Evolutionary conservation across 2,329 filamentous ascomycete genomes (phyloP), one percentile per base, ranked within the genome.

Genomic region (Fusarium sp.): DNA sequence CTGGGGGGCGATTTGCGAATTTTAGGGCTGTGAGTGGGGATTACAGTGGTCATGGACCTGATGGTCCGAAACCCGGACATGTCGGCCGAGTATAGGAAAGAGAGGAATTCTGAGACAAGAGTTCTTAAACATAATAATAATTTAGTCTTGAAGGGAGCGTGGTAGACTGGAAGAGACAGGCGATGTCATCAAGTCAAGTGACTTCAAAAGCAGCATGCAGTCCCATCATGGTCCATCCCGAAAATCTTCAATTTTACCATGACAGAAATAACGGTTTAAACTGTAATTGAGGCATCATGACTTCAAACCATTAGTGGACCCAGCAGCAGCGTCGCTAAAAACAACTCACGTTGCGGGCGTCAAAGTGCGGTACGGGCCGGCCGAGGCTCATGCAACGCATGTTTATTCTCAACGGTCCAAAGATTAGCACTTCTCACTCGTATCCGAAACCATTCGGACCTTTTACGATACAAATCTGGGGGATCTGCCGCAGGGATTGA

Each of bases 321-420:
- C 45, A 55, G 28, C 18, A 44, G 8, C 15, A 22, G 31, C 49
- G 20, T 36, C 20, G 20, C 28, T 39, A 57, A 59, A 26, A 26
- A 33, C 41, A 38, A 6, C 9, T 28, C 22, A 24, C 33, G 13
- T 0, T 58, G 36, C 38, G 26, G 33, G 41, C 18, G 26, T 39
- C 48, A 33, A 26, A 44, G 26, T 35, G 56, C 63, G 72, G 67
- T 65, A 63, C 71, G 71, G 71, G 55, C 71, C 72, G 67, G 47
- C 67, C 71, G 67, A 69, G 63, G 60, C 33, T 59, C 41, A 65
- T 64, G 67, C 66, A 44, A 58, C 48, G 10, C 36, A 28, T 35
- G 71, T 55, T 59, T 60, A 47, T 52, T 57, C 35, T 36, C 36
- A 47, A 63, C 45, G 55, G 35, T 4, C 22, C 3, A 58, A 58